Percentiles rank a stretch among this genome's conserved stretches.
These are phyloP conservation scores for Bryum argenteum DNA, from an alignment of 225 moss, liverwort and hornwort genomes.

Conservation along the genomic window DNA sequence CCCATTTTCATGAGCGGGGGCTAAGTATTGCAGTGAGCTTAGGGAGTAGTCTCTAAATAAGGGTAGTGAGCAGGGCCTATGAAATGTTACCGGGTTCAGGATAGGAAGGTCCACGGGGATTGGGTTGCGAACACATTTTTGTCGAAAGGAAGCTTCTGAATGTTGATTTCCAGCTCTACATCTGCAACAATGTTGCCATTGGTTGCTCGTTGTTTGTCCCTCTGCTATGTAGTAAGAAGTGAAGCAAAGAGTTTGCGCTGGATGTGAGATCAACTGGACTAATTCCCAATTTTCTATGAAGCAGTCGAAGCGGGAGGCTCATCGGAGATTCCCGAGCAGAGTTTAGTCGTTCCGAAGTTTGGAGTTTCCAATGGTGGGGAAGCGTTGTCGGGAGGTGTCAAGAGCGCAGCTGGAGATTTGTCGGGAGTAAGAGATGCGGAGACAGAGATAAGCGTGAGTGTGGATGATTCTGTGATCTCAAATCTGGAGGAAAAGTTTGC, in stretches of 20 bases:
- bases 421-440: constrained; percentile 48
- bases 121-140: constrained; percentile 40
- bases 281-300: constrained; percentile 65
- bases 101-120: constrained; percentile 31
- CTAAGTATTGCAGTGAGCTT: constrained; percentile 23
- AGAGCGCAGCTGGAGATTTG: constrained; percentile 32
- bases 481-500: constrained; percentile 84
- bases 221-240: constrained; percentile 36
- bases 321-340: constrained; percentile 42
- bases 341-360: constrained; percentile 16
- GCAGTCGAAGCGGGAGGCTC: constrained; percentile 61
- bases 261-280: constrained; percentile 49
- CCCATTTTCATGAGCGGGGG: constrained; percentile 33
- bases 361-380: constrained; percentile 37
- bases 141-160: constrained; percentile 42
- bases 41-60: constrained; percentile 33
- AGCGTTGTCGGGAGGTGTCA: constrained; percentile 37
- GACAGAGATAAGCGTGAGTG: constrained; percentile 55
- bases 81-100: constrained; percentile 30
- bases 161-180: constrained; percentile 45
- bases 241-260: constrained; percentile 37
- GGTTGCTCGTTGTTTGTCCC: constrained; percentile 36
- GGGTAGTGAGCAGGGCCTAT: constrained; percentile 33
- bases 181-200: constrained; percentile 45
- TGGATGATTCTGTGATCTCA: constrained; percentile 62